Evolutionary conservation across 371 early-diverging fungal species (phyloP).

Genomic region (Dichotomocladium elegans): DNA sequence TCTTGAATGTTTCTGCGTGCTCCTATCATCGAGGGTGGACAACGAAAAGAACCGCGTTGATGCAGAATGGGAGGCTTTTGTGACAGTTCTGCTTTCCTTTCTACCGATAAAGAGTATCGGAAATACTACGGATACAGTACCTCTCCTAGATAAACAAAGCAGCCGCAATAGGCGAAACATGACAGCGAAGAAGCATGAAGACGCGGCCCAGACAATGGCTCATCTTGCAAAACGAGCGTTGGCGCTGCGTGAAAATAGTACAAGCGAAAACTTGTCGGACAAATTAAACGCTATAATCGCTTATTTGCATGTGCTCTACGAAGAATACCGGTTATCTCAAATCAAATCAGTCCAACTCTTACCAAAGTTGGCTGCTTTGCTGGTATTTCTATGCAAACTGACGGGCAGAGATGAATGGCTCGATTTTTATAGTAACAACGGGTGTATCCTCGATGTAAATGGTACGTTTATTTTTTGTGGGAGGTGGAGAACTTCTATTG

Average conservation of each 20-base stretch:
- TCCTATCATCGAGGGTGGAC: background rate
- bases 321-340: constrained; percentile 56
- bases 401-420: constrained; percentile 42
- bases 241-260: constrained; percentile 6
- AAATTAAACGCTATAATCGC: constrained; percentile 31
- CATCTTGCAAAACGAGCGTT: too few relatives aligned
- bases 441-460: too few relatives aligned
- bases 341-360: constrained; percentile 19
- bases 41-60: background rate
- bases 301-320: constrained; percentile 60
- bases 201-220: too few relatives aligned
- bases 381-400: constrained; percentile 40
- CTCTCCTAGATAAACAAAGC: constrained; percentile 5
- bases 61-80: constrained; percentile 57
- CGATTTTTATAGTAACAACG: constrained; percentile 50
- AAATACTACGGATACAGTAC: constrained; percentile 1
- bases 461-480: too few relatives aligned
- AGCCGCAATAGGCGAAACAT: too few relatives aligned
- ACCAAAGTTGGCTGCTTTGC: constrained; percentile 33
- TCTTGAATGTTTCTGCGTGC: background rate
- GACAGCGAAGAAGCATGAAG: too few relatives aligned
- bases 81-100: constrained; percentile 49
- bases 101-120: constrained; percentile 13
- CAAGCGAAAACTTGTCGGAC: background rate
- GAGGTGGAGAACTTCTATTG: too few relatives aligned